These are phyloP conservation scores for Rhizomucor pusillus DNA, from an alignment of 371 early-diverging fungal genomes.

Conservation along the genomic window DNA sequence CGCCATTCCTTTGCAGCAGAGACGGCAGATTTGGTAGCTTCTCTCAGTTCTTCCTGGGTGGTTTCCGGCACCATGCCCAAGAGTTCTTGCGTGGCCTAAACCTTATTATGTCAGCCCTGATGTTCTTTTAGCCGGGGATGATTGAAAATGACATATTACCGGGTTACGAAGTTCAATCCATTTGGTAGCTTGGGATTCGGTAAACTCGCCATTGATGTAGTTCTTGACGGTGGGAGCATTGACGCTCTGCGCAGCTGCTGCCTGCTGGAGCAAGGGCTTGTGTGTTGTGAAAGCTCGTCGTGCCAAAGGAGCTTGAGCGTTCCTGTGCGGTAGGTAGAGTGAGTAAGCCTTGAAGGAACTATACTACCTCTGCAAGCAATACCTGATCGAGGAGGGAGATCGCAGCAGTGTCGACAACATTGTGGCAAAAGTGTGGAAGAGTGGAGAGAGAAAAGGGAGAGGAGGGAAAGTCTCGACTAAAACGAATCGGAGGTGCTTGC, in stretches of 20 bases:
- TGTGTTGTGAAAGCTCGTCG: constrained; percentile 38
- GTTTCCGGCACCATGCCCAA: constrained; percentile 89
- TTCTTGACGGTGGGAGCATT: constrained; percentile 67
- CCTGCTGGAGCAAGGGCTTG: constrained; percentile 37
- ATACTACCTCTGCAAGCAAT: too few relatives aligned
- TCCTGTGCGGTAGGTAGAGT: too few relatives aligned
- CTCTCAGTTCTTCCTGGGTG: constrained; percentile 81
- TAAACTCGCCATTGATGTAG: constrained; percentile 91
- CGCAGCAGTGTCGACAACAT: too few relatives aligned
- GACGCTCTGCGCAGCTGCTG: constrained; percentile 18
- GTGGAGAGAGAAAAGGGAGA: too few relatives aligned
- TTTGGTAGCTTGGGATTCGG: constrained; percentile 81
- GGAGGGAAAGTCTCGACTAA: too few relatives aligned
- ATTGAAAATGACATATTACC: constrained; percentile 40
- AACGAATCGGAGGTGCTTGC: too few relatives aligned
- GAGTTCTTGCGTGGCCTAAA: constrained; percentile 90
- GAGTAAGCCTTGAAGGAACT: too few relatives aligned
- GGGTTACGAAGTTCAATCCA: constrained; percentile 94
- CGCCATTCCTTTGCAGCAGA: constrained; percentile 89
- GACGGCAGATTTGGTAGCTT: constrained; percentile 75
- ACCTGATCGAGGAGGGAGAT: too few relatives aligned
- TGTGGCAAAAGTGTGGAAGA: too few relatives aligned
- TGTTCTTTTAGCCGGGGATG: neutral
- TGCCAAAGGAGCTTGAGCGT: constrained; percentile 7
- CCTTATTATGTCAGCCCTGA: neutral